Base-by-base conservation (phyloP, 83 land plant species). In the Thuja plicata region DNA sequence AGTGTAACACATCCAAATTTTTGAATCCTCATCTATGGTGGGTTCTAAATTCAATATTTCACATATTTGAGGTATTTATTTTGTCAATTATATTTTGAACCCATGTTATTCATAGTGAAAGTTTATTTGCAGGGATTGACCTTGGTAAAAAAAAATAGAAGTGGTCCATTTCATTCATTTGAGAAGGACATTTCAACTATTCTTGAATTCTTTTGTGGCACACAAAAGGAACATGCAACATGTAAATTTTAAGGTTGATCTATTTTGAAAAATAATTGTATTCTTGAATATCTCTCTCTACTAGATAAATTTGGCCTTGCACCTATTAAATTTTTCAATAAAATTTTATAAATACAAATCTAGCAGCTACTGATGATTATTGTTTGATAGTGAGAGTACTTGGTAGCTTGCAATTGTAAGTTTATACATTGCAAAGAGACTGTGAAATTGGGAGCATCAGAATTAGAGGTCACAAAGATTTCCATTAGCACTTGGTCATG, bases 401-500 rank as follows among this genome's bases (percentile, higher is more conserved):
- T 38, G 40, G 40, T 0, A 43, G 3, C 3, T 43, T 43, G 45
- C 3, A 43, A 43, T 43, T 43, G 45, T 43, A 43, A 43, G 3
- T 55, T 15, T 15, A 2, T 19, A 17, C 5, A 38, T 38, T 38
- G 40, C 40, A 1, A 43, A 38, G 86, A 93, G 60, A 93, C 92
- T 87, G 90, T 97, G 70, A 92, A 87, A 77, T 87, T 98, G 86
- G 99, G 99, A 21, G 94, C 93, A 0, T 98, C 99, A 34, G 94
- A 94, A 17, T 87, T 98, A 88, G 90, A 89, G 92, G 98, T 96
- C 12, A 94, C 96, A 9, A 93, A 79, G 90, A 92, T 98, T 74
- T 98, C 98, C 27, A 95, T 97, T 86, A 98, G 99, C 13, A 96
- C 99, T 86, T 98, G 99, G 99, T 93, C 98, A 7, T 98, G 99